These are phyloP conservation scores for Tolypocladium sp. DNA, from an alignment of 2,329 filamentous ascomycete genomes.

Conservation along the genomic window DNA sequence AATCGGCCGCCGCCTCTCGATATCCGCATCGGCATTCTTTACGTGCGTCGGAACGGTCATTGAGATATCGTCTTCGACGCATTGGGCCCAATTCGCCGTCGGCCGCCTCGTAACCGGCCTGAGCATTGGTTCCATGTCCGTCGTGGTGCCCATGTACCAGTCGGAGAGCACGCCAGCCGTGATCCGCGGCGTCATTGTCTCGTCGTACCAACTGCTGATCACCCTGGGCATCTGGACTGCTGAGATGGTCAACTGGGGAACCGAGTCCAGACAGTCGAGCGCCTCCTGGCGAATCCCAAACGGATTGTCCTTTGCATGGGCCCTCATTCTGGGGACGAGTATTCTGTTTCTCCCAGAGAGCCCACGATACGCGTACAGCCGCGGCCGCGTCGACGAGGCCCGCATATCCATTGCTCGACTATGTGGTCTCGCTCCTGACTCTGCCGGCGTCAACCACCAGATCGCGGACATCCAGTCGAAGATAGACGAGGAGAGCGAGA, in stretches of 20 bases:
- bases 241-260: constrained; percentile 54
- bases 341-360: constrained; percentile 47
- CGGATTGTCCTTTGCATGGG: constrained; percentile 46
- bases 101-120: constrained; percentile 58
- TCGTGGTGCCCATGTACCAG: constrained; percentile 60
- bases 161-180: constrained; percentile 55
- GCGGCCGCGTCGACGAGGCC: constrained; percentile 37
- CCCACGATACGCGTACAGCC: constrained; percentile 40
- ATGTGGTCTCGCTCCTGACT: constrained; percentile 29
- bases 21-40: constrained; percentile 53
- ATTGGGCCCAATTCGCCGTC: constrained; percentile 57
- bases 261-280: constrained; percentile 33
- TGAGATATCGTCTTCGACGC: constrained; percentile 44
- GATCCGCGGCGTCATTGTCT: constrained; percentile 54
- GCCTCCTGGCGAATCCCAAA: constrained; percentile 56
- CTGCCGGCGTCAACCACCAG: constrained; percentile 33
- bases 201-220: constrained; percentile 60
- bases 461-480: constrained; percentile 43
- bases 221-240: constrained; percentile 56
- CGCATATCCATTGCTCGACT: constrained; percentile 37
- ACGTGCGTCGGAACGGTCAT: constrained; percentile 56
- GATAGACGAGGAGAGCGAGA: constrained; percentile 34
- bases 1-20: constrained; percentile 52
- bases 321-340: constrained; percentile 37
- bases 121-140: constrained; percentile 55